Base-by-base conservation (phyloP, 331 rosid species). In the Rosa hybrid region DNA sequence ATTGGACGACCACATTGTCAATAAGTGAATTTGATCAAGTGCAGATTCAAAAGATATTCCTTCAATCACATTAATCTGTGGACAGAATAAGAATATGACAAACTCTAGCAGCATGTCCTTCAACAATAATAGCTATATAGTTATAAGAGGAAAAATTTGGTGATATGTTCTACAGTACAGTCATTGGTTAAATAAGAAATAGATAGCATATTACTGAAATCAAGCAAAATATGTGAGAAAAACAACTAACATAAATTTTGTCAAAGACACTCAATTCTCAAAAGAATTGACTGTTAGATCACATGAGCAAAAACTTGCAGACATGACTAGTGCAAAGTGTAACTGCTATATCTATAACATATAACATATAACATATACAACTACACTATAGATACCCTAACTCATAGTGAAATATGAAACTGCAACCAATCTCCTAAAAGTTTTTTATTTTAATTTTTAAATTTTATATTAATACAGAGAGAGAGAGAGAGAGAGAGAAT, bases 361-460 rank as follows among this genome's bases (percentile, higher is more conserved):
- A 34, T 68, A 7, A n/a, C 69, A 64, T 46, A 18, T 48, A 7
- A n/a, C 69, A 64, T 46, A 18, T 48, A 49, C 30, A 51, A 75
- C 21, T 13, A 51, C 23, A 3, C 14, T 46, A 79, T 27, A 57
- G 39, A 53, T 12, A 42, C 6, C 39, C 14, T 62, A 2, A 50
- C 21, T 62, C 6, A 27, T 53, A 49, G 83, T 59, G 74, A 48
- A 69, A 71, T 78, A 30, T 79, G 62, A 46, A 49, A 76, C 57
- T 57, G 21, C 53, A 39, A 74, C 68, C 50, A 56, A 56, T 41
- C 79, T 49, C 30, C 10, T 17, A 68, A 68, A 81, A 76, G 1
- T 0, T 0, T 0, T 6, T 42, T 34, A 39, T 34, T 42, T 17
- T 16, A 4, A 7, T 18, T 54, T 54, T 54, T 18, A 50, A 50